A percentile compares a stretch with the other conserved stretches of the same genome.
Conservation (phyloP, 306 rosid species). For the Fagus sylvatica region DNA sequence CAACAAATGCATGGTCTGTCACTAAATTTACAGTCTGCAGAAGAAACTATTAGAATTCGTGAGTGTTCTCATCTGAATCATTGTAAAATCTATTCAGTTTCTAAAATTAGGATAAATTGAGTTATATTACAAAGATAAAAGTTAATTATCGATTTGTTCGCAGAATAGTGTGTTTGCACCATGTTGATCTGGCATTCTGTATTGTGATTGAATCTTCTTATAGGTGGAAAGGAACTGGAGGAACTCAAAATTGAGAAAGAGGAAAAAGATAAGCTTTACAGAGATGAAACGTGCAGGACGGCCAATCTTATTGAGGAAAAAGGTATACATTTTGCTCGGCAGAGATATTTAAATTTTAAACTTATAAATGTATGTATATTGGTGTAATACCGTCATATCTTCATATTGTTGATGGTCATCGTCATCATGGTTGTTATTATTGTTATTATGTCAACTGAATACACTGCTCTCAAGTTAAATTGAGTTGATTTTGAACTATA, state of each 20-base stretch:
- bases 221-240: constrained; percentile 69
- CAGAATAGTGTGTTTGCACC: background rate
- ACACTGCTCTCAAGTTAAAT: background rate
- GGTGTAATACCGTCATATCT: background rate
- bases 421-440: background rate
- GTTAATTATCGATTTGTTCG: background rate
- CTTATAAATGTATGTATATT: background rate
- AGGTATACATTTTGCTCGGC: constrained; percentile 42
- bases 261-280: constrained; percentile 52
- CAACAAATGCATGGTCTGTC: constrained; percentile 68
- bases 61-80: constrained; percentile 25
- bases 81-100: background rate
- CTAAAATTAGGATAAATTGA: background rate
- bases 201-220: constrained; percentile 31
- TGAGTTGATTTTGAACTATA: background rate
- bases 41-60: constrained; percentile 65
- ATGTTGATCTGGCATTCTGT: constrained; percentile 9
- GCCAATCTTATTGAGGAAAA: constrained; percentile 60
- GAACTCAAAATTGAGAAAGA: constrained; percentile 53
- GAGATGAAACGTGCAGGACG: constrained; percentile 55
- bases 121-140: background rate
- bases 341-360: constrained; percentile 1
- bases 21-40: constrained; percentile 60
- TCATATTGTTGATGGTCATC: background rate
- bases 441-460: background rate